Evolutionary conservation across 23 red algal species (phyloP).

Genomic region (Chondrus crispus): DNA sequence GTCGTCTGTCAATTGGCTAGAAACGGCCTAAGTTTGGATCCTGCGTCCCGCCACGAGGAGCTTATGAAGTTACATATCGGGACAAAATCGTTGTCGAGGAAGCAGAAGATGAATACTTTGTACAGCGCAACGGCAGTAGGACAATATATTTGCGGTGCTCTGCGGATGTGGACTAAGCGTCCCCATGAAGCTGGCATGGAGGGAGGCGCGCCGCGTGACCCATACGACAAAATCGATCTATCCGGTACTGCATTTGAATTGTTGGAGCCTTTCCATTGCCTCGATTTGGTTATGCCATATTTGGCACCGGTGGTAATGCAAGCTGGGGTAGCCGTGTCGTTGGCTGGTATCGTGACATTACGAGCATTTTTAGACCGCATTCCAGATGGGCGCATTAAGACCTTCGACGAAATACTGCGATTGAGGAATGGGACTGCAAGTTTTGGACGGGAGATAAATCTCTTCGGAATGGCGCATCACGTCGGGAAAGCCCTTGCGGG

Average conservation of each 20-base stretch:
- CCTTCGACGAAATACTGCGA: constrained; percentile 29
- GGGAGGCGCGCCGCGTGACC: neutral
- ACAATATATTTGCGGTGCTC: constrained; percentile 20
- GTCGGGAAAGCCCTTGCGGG: constrained; percentile 14
- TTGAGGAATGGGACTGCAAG: neutral
- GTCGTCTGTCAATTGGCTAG: constrained; percentile 47
- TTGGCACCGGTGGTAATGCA: constrained; percentile 8
- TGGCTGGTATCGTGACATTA: neutral
- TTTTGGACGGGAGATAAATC: constrained; percentile 27
- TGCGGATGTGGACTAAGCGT: constrained; percentile 11
- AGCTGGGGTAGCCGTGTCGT: neutral
- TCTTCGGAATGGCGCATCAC: constrained; percentile 25
- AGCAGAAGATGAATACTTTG: constrained; percentile 15
- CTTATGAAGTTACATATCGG: constrained; percentile 38
- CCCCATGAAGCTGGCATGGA: neutral
- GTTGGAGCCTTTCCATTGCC: constrained; percentile 3
- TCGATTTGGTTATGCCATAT: constrained; percentile 47
- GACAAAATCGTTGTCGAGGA: constrained; percentile 24
- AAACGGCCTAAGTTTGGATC: neutral
- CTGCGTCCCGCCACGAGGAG: neutral
- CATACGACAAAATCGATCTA: constrained; percentile 1
- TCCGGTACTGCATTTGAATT: constrained; percentile 30
- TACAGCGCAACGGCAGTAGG: constrained; percentile 29
- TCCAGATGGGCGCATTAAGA: constrained; percentile 5
- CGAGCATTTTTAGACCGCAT: constrained; percentile 23